Evolutionary conservation across 1,139 yeast genomes (phyloP).

Genomic region (Geotrichum fermentans): DNA sequence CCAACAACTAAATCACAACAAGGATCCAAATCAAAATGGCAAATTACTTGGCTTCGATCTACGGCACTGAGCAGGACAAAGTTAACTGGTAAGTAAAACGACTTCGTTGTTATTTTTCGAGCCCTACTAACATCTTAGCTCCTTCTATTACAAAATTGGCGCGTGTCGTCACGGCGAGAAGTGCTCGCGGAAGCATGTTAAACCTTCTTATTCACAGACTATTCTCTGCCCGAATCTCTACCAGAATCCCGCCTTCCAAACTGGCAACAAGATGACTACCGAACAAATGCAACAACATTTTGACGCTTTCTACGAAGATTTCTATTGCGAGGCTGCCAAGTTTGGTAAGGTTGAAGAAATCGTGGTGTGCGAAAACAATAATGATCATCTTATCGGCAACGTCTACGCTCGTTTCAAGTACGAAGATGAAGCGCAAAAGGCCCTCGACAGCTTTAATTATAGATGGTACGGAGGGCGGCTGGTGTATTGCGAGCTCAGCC

Average conservation of each 20-base stretch:
- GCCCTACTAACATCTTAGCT: conserved; percentile 28
- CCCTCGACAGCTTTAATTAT: conserved; percentile 58
- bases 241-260: conserved; percentile 50
- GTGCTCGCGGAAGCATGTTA: conserved; percentile 72
- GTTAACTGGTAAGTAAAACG: conserved; percentile 40
- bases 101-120: background rate
- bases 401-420: conserved; percentile 63
- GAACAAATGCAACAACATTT: conserved; percentile 50
- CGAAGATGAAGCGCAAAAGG: conserved; percentile 56
- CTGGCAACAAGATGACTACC: conserved; percentile 31
- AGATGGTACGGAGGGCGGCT: conserved; percentile 84
- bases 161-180: conserved; percentile 92
- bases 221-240: conserved; percentile 65
- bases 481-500: conserved; percentile 73
- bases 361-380: conserved; percentile 77
- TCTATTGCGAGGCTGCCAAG: conserved; percentile 61
- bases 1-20: background rate
- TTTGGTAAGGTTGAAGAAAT: conserved; percentile 59
- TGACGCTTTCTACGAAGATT: conserved; percentile 66
- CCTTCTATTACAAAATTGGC: conserved; percentile 78
- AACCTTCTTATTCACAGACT: conserved; percentile 65
- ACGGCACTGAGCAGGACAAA: conserved; percentile 44
- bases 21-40: conserved; percentile 31
- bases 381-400: conserved; percentile 78
- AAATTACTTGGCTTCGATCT: conserved; percentile 37